These are phyloP conservation scores for Nicotiana tabacum DNA, from an alignment of 257 asterid genomes.

Conservation along the genomic window DNA sequence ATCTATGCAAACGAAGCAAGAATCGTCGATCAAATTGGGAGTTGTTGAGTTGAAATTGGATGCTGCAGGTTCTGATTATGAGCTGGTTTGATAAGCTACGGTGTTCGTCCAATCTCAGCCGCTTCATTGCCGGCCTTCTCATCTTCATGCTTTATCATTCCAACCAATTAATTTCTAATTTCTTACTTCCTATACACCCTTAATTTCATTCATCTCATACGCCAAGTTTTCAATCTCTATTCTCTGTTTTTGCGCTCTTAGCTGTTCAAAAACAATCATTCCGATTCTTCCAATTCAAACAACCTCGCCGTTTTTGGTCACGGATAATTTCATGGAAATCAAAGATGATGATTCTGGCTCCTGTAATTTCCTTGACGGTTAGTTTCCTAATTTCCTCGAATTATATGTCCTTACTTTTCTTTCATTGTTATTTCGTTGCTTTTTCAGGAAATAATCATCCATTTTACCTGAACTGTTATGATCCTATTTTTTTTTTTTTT, in stretches of 20 bases:
- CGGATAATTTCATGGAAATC: conserved; percentile 43
- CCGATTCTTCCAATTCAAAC: background rate
- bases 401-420: background rate
- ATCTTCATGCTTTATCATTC: conserved; percentile 86
- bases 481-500: background rate
- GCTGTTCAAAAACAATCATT: background rate
- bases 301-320: conserved; percentile 6
- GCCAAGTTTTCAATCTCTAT: background rate
- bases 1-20: conserved; percentile 80
- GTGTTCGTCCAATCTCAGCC: conserved; percentile 77
- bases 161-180: conserved; percentile 79
- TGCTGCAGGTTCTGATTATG: conserved; percentile 42
- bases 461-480: background rate
- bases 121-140: conserved; percentile 84
- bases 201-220: conserved; percentile 11
- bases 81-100: conserved; percentile 72
- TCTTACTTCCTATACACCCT: conserved; percentile 94
- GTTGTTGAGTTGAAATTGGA: conserved; percentile 25
- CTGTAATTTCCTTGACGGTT: conserved; percentile 43
- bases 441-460: background rate
- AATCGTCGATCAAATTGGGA: conserved; percentile 33
- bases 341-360: conserved; percentile 34
- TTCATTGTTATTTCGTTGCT: background rate
- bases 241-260: background rate
- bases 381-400: conserved; percentile 14